A percentile compares a stretch with the other conserved stretches of the same genome.
phyloP scores from a whole-genome alignment of 345 rosid genomes.

The Capsella bursapastoris region DNA sequence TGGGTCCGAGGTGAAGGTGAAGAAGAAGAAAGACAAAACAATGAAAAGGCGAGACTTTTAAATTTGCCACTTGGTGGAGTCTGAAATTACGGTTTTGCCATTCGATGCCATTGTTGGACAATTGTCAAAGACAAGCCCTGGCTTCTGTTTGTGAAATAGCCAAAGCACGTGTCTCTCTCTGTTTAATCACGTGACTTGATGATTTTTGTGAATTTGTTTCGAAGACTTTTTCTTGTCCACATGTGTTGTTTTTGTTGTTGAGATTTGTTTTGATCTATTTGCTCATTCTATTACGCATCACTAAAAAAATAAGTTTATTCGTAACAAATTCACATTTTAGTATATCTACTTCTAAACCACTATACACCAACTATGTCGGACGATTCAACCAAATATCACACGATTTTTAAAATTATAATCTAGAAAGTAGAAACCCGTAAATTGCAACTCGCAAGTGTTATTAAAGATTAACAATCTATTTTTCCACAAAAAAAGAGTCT shows the following conservation, averaged over 20 bases:
- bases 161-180: slow-evolving; percentile 36
- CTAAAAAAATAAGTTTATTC: background rate
- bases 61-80: slow-evolving; percentile 27
- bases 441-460: background rate
- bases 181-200: slow-evolving; percentile 40
- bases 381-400: slow-evolving; percentile 19
- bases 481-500: background rate
- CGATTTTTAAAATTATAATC: background rate
- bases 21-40: slow-evolving; percentile 12
- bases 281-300: slow-evolving; percentile 26
- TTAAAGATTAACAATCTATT: too few species aligned
- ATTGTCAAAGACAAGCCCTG: slow-evolving; percentile 23
- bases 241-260: slow-evolving; percentile 22
- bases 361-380: slow-evolving; percentile 30
- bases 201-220: background rate
- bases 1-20: slow-evolving; percentile 48
- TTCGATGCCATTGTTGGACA: slow-evolving; percentile 23
- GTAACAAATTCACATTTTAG: slow-evolving; percentile 3
- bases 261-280: slow-evolving; percentile 22
- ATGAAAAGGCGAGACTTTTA: background rate
- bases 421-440: background rate
- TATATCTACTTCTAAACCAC: slow-evolving; percentile 29
- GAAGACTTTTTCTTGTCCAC: slow-evolving; percentile 35
- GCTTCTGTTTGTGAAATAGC: too few species aligned
- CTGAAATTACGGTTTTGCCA: slow-evolving; percentile 43